Evolutionary conservation across 1,284 basidiomycete species (phyloP).

Genomic region (Naganishia albida): DNA sequence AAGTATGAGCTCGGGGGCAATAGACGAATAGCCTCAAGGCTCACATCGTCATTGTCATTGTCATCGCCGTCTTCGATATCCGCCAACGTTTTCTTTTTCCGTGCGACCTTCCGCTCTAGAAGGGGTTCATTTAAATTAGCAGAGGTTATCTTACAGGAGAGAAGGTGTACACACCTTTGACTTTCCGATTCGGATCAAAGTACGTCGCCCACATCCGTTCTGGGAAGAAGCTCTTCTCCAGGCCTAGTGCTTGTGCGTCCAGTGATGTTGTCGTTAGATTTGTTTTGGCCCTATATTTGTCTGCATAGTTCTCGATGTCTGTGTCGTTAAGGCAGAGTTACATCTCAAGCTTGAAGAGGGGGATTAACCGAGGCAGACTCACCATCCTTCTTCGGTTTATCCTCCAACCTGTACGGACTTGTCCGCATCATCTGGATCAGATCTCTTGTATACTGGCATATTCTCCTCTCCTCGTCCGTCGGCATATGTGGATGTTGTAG

Average conservation of each 20-base stretch:
- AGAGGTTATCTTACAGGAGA: too few relatives aligned
- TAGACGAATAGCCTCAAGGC: neutral
- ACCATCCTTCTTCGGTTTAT: slow-evolving; percentile 30
- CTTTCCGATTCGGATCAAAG: slow-evolving; percentile 42
- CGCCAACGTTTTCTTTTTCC: slow-evolving; percentile 37
- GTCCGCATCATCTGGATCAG: slow-evolving; percentile 25
- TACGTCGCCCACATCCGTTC: slow-evolving; percentile 49
- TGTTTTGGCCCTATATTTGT: slow-evolving; percentile 38
- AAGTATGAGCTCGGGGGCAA: neutral
- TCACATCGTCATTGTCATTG: slow-evolving; percentile 35
- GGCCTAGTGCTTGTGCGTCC: slow-evolving; percentile 39
- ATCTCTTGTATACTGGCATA: slow-evolving; percentile 31
- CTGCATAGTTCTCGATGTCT: slow-evolving; percentile 54
- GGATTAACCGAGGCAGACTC: neutral
- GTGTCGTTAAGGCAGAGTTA: neutral
- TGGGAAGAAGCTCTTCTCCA: slow-evolving; percentile 48
- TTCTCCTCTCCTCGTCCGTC: slow-evolving; percentile 28
- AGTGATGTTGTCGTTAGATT: slow-evolving; percentile 36
- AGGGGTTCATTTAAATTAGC: neutral
- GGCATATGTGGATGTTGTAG: slow-evolving; percentile 40
- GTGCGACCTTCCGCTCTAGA: slow-evolving; percentile 30
- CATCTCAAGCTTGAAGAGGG: neutral
- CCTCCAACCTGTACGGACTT: slow-evolving; percentile 33
- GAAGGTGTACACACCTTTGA: slow-evolving; percentile 24
- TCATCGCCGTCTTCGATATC: slow-evolving; percentile 37